Percentiles rank a stretch among this genome's conserved stretches.
Conservation (phyloP, 108 stramenopile genomes). For the Nitzschia sp. region DNA sequence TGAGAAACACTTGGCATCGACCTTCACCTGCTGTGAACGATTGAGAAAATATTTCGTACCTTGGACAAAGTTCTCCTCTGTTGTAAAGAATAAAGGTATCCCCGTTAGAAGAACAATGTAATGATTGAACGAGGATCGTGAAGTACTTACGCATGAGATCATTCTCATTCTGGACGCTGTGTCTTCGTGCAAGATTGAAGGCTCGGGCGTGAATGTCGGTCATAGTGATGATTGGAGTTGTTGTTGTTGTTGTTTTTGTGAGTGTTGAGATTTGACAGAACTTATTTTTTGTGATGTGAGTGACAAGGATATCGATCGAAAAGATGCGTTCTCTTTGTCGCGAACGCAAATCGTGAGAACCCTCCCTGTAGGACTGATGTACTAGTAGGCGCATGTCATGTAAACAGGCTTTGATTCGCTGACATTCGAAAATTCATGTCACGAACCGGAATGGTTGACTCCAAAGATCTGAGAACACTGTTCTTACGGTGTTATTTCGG, state of each 20-base stretch:
- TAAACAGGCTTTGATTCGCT: neutral
- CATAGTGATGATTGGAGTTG: neutral
- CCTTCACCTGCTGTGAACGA: neutral
- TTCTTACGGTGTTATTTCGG: too few relatives aligned
- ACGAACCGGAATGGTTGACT: too few relatives aligned
- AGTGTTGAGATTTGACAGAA: neutral
- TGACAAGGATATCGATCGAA: neutral
- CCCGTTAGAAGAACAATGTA: neutral
- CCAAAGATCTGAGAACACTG: too few relatives aligned
- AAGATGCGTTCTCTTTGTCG: neutral
- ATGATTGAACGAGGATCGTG: too few relatives aligned
- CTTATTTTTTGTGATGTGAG: neutral
- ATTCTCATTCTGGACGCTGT: slow-evolving; percentile 28
- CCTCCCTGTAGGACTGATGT: neutral
- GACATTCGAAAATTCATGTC: neutral
- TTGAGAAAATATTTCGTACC: neutral
- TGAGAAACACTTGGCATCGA: neutral
- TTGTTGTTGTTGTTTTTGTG: neutral
- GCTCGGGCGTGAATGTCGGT: slow-evolving; percentile 20
- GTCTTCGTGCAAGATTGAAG: slow-evolving; percentile 33
- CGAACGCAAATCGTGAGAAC: neutral
- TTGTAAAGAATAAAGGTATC: neutral
- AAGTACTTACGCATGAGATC: slow-evolving; percentile 41
- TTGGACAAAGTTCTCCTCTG: slow-evolving; percentile 21
- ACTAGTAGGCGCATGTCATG: neutral